phyloP scores from a whole-genome alignment of 2,329 filamentous ascomycete species.

The Stemphylium lycopersici region DNA sequence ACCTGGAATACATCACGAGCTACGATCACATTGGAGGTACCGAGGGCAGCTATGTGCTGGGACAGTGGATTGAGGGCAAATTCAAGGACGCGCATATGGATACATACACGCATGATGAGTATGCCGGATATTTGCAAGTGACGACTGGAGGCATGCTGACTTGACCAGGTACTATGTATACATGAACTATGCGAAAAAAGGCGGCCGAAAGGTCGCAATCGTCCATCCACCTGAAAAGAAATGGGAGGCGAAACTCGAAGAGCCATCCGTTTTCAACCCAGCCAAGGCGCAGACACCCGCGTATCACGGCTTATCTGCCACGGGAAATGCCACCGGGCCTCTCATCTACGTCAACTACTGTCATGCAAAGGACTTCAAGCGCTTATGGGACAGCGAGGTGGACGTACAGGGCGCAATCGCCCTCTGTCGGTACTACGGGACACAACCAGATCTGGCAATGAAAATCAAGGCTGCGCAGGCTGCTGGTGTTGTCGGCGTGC shows the following conservation, averaged over 20 bases:
- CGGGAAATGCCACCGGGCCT: conserved; percentile 83
- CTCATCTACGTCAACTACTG: conserved; percentile 94
- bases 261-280: conserved; percentile 72
- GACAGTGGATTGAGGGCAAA: conserved; percentile 79
- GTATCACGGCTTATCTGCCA: conserved; percentile 89
- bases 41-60: conserved; percentile 85
- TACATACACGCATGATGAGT: conserved; percentile 73
- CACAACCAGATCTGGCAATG: conserved; percentile 72
- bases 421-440: conserved; percentile 80
- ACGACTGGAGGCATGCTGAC: conserved; percentile 19
- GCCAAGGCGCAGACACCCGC: conserved; percentile 68
- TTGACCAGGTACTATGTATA: conserved; percentile 73
- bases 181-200: conserved; percentile 83
- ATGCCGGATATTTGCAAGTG: conserved; percentile 23
- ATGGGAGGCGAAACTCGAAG: conserved; percentile 86
- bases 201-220: conserved; percentile 81
- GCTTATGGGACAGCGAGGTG: conserved; percentile 72
- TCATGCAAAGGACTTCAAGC: conserved; percentile 79
- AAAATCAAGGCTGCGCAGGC: conserved; percentile 91
- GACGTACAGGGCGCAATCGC: conserved; percentile 80
- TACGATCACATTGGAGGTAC: conserved; percentile 95
- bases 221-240: conserved; percentile 69
- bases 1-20: conserved; percentile 76
- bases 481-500: conserved; percentile 82
- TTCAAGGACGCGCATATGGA: conserved; percentile 78